Percentiles rank a stretch among this genome's conserved stretches.
Evolutionary conservation across 2,329 filamentous ascomycete genomes (phyloP).

Genomic region (Penicillium sp.): DNA sequence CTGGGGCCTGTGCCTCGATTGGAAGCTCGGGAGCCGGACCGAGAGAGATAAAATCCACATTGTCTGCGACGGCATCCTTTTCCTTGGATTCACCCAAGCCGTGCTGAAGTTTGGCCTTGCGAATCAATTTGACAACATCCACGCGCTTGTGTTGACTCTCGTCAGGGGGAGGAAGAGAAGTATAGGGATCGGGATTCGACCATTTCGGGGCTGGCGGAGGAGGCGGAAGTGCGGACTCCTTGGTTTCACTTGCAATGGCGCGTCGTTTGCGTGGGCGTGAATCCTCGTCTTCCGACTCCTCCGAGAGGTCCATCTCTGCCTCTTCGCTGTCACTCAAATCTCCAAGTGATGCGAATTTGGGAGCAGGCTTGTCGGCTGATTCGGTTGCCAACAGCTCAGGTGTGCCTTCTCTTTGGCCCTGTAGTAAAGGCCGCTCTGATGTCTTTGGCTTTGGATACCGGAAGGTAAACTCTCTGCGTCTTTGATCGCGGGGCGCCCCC

Average conservation of each 20-base stretch:
- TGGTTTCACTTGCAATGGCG: conserved; percentile 26
- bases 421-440: conserved; percentile 37
- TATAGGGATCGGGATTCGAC: conserved; percentile 96
- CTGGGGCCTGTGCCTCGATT: conserved; percentile 32
- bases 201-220: conserved; percentile 61
- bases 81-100: conserved; percentile 45
- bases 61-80: conserved; percentile 52
- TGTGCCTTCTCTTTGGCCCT: conserved; percentile 32
- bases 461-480: conserved; percentile 36
- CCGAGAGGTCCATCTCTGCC: conserved; percentile 44
- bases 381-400: conserved; percentile 31
- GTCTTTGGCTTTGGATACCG: conserved; percentile 33
- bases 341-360: conserved; percentile 37
- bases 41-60: conserved; percentile 87
- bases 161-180: conserved; percentile 73
- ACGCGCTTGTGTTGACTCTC: conserved; percentile 69
- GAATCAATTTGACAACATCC: conserved; percentile 85
- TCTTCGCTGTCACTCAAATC: conserved; percentile 46
- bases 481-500: not conserved
- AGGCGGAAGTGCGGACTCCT: conserved; percentile 7
- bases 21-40: conserved; percentile 54
- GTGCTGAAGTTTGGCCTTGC: conserved; percentile 72
- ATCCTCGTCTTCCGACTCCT: conserved; percentile 33
- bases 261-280: conserved; percentile 39
- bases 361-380: conserved; percentile 24